Percentiles rank a stretch among this genome's conserved stretches.
phyloP scores from a whole-genome alignment of 169 alveolate genomes.

The Plasmodium ovale region DNA sequence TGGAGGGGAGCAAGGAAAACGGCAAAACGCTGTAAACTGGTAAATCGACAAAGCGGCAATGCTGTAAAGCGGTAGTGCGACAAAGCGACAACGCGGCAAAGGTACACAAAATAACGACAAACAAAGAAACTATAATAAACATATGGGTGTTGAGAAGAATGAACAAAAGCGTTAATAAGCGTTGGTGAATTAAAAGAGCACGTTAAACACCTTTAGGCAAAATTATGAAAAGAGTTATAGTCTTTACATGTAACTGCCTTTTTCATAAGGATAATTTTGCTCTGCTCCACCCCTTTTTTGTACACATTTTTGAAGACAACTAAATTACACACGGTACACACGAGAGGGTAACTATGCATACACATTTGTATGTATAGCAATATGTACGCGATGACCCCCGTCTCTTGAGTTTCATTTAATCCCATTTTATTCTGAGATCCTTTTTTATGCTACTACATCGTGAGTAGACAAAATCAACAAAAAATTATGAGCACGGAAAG shows the following conservation, averaged over 20 bases:
- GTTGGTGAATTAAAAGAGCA: neutral
- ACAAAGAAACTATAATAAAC: neutral
- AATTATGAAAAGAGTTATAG: too few relatives aligned
- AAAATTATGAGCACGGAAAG: neutral
- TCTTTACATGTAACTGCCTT: too few relatives aligned
- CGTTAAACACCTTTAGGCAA: neutral
- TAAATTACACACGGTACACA: neutral
- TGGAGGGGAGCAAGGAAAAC: neutral
- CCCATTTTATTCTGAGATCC: neutral
- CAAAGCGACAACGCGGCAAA: neutral
- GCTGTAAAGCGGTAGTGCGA: too few relatives aligned
- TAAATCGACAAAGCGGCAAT: too few relatives aligned
- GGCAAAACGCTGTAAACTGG: too few relatives aligned
- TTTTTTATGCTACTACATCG: neutral
- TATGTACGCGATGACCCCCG: too few relatives aligned
- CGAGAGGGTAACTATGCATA: too few relatives aligned
- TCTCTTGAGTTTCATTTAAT: too few relatives aligned
- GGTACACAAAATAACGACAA: neutral
- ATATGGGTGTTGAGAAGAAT: neutral
- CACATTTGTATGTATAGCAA: neutral
- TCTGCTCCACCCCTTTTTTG: neutral
- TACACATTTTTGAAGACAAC: neutral
- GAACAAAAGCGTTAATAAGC: neutral
- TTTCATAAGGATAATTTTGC: neutral
- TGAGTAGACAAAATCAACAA: neutral